Base-by-base conservation (phyloP, 2,329 filamentous ascomycete genomes). In the Sarocladium oryzae region DNA sequence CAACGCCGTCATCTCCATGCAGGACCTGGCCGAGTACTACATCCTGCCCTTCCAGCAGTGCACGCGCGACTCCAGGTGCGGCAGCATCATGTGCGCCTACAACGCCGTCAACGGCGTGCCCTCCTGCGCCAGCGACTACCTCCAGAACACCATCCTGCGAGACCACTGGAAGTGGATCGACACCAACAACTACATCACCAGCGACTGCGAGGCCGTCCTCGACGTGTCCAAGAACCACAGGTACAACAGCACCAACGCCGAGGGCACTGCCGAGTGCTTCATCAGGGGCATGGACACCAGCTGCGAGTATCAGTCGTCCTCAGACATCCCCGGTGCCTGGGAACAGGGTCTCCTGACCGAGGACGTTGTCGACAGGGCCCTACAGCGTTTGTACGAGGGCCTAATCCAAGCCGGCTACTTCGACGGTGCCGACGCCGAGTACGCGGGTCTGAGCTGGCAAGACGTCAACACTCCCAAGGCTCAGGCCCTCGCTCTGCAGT, bases 21-120 rank as follows among this genome's bases (percentile, higher is more conserved):
- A 86, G 56, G 84, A 88, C 54, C 66, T 88, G 4, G 73, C 77
- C 0, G 84, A 86, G 57, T 88, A 86, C 65, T 87, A 85, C 59
- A 71, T 85, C 36, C 82, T 79, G 1, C 76, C 82, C 0, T 88
- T 88, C 66, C 71, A 84, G 58, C 74, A 74, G 61, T 86, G 83
- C 62, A 79, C 76, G 40, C 71, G 77, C 10, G 78, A 83, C 58
- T 74, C 76, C 3, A 72, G 75, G 41, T 77, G 77, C 3, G 71
- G 73, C 15, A 82, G 81, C 30, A 69, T 84, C 56, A 83, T 83
- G 80, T 82, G 79, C 57, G 75, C 74, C 0, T 83, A 84, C 61
- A 83, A 87, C 55, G 69, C 81, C 0, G 71, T 88, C 36, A 85
- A 88, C 52, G 84, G 84, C 0, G 73, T 81, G 0, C 84, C 84